Conservation (phyloP, 176 grass and related monocot species). For the Paspalum notatum region DNA sequence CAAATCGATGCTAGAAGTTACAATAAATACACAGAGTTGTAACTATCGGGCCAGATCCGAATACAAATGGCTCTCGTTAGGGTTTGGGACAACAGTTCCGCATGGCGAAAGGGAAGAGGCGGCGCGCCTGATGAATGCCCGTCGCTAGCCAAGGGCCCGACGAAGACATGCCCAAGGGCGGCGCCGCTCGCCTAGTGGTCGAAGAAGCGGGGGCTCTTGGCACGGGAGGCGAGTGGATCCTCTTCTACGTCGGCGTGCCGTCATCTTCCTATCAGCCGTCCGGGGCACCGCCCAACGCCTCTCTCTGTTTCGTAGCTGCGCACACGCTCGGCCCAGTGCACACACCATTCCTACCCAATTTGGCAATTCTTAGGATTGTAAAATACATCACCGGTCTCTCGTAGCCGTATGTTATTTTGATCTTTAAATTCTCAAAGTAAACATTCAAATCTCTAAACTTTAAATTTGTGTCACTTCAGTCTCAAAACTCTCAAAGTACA, state of each 20-base stretch:
- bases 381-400: no score
- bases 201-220: not conserved
- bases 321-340: not conserved
- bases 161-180: not conserved
- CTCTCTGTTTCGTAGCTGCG: not conserved
- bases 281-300: not conserved
- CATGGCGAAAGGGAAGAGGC: not conserved
- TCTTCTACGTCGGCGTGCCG: not conserved
- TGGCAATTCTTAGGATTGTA: no score
- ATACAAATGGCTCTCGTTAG: not conserved
- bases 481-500: no score
- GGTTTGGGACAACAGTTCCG: not conserved
- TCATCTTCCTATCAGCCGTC: not conserved
- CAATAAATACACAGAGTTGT: no score
- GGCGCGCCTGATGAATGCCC: not conserved
- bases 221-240: not conserved
- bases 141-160: not conserved
- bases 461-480: no score
- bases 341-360: no score
- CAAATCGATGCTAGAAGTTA: no score
- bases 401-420: no score
- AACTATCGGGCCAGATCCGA: not conserved
- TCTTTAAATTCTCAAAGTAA: no score
- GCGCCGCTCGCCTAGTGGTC: not conserved
- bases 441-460: no score